Conservation (phyloP, 108 stramenopile genomes). For the Heterococcus sp. region DNA sequence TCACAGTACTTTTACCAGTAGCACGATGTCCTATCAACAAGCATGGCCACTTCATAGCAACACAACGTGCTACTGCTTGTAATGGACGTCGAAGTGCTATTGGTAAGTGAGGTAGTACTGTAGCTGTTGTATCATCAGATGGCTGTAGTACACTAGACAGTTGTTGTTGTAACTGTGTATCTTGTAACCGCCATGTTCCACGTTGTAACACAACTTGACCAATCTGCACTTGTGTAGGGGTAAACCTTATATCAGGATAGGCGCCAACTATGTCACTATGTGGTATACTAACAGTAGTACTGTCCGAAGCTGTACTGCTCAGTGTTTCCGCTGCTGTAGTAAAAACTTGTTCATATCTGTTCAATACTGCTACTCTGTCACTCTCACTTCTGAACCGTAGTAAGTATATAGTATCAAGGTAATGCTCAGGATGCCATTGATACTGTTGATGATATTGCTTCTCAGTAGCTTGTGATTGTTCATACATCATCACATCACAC, state of each 20-base stretch:
- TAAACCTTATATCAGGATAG: slow-evolving; percentile 8
- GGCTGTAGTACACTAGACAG: background rate
- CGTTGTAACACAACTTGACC: slow-evolving; percentile 14
- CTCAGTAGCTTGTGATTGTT: background rate
- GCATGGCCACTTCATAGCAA: slow-evolving; percentile 83
- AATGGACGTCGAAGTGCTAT: slow-evolving; percentile 66
- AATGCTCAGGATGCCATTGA: slow-evolving; percentile 47
- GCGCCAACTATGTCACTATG: background rate
- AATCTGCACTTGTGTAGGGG: slow-evolving; percentile 20
- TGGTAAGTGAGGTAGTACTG: slow-evolving; percentile 20
- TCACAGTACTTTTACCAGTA: slow-evolving; percentile 66
- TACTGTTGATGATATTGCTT: background rate
- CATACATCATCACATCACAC: slow-evolving; percentile 51
- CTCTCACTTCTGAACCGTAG: slow-evolving; percentile 71
- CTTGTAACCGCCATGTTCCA: background rate
- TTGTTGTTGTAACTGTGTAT: too few species aligned
- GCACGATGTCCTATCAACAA: slow-evolving; percentile 78
- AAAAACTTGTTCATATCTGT: background rate
- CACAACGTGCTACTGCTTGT: slow-evolving; percentile 74
- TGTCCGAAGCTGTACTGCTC: too few species aligned
- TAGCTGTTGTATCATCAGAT: background rate
- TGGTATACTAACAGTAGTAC: too few species aligned
- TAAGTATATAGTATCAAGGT: slow-evolving; percentile 74
- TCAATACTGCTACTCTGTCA: slow-evolving; percentile 55
- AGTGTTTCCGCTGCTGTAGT: background rate